Conservation (phyloP, 345 rosid species). For the Heritiera littoralis region DNA sequence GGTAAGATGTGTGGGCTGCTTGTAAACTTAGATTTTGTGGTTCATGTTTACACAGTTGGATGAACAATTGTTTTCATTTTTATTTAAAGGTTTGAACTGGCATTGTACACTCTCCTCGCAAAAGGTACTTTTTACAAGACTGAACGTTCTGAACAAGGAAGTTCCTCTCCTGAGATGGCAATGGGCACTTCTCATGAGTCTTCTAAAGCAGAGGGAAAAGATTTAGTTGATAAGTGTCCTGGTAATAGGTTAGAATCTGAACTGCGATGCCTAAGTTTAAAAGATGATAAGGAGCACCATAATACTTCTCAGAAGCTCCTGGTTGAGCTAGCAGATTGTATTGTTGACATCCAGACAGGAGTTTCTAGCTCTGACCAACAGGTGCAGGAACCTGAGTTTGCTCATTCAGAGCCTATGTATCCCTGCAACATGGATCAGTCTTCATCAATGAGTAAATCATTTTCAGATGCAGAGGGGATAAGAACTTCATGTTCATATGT, state of each 20-base stretch:
- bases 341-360: slow-evolving; percentile 52
- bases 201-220: slow-evolving; percentile 54
- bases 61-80: slow-evolving; percentile 29
- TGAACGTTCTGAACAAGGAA: slow-evolving; percentile 58
- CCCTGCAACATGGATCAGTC: slow-evolving; percentile 40
- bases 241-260: slow-evolving; percentile 60
- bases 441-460: slow-evolving; percentile 40
- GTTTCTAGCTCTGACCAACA: slow-evolving; percentile 49
- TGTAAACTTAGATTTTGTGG: slow-evolving; percentile 22
- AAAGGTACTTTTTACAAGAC: slow-evolving; percentile 60
- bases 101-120: slow-evolving; percentile 67
- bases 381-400: slow-evolving; percentile 44
- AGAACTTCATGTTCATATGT: slow-evolving; percentile 49
- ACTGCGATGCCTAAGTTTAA: slow-evolving; percentile 50
- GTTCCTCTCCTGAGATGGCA: slow-evolving; percentile 49
- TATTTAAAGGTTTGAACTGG: slow-evolving; percentile 79
- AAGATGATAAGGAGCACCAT: slow-evolving; percentile 42
- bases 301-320: slow-evolving; percentile 42
- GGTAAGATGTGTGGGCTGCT: slow-evolving; percentile 51
- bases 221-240: slow-evolving; percentile 43
- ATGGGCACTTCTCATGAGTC: slow-evolving; percentile 48
- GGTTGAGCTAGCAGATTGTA: slow-evolving; percentile 58
- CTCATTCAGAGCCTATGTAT: slow-evolving; percentile 44
- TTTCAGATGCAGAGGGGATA: slow-evolving; percentile 43
- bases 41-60: slow-evolving; percentile 21